Base-by-base conservation (phyloP, 208 protist genomes). In the Leishmania turanica region DNA sequence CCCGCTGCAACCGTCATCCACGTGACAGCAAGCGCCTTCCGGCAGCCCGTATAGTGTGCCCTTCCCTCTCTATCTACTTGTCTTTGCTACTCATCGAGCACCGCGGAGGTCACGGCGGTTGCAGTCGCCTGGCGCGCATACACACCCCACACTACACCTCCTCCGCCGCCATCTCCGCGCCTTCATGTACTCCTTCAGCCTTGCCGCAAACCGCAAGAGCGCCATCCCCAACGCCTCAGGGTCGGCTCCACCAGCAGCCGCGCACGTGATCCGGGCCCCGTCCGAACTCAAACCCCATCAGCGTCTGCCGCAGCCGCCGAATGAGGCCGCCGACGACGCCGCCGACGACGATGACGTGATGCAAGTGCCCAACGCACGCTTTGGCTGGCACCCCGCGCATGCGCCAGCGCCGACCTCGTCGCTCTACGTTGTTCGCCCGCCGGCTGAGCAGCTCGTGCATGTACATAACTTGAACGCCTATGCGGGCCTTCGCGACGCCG, bases 401-500 rank as follows among this genome's bases (percentile, higher is more conserved):
- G 19, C 31, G 8, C 42, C 74, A 21, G 49, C 56, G 60, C 34
- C 74, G 54, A 58, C 56, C 76, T 27, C 80, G 21, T n/a, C 80
- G 19, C 49, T 77, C 51, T 83, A 47, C 64, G 21, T 37, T 34
- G 45, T 62, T 53, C 37, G n/a, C 24, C 27, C 54, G 1, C 17
- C n/a, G 13, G 5, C 31, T 1, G 31, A 78, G n/a, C 37, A 74
- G 31, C 64, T 49, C 3, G 19, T 85, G 62, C 69, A 74, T n/a
- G 81, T 85, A 34, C 77, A 85, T 77, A 81, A 81, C 62, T 21
- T 85, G 34, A 49, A 47, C 71, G 65, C 81, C 49, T 85, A 78
- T 65, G 69, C 56, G 19, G 71, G 71, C 42, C 78, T 85, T 77
- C 81, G 81, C 34, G 81, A 85, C n/a, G 76, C 77, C 9, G 81